Percentiles rank a stretch among this genome's conserved stretches.
These are phyloP conservation scores for Scheffersomyces spartinae DNA, from an alignment of 805 yeast species.

Conservation along the genomic window DNA sequence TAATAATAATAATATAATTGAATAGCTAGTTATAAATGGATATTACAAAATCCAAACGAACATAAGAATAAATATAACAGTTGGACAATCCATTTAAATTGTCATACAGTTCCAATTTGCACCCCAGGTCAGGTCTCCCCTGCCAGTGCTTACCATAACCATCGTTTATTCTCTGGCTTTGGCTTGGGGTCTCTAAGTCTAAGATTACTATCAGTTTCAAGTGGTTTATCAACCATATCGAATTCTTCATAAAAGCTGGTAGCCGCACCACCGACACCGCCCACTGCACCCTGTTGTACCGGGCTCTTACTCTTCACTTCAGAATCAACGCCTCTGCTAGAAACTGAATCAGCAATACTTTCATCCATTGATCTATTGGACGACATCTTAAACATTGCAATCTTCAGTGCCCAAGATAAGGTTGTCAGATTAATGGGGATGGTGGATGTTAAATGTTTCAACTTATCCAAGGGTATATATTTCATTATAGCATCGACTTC, in stretches of 20 bases:
- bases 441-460: slow-evolving; percentile 8
- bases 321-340: too few species aligned
- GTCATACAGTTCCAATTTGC: not conserved
- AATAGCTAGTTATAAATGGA: slow-evolving; percentile 4
- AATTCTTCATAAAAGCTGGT: slow-evolving; percentile 19
- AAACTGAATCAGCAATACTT: slow-evolving; percentile 2
- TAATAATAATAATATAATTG: slow-evolving; percentile 1
- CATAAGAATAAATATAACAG: slow-evolving; percentile 1
- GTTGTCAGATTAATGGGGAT: not conserved
- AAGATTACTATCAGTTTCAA: slow-evolving; percentile 1
- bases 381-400: too few species aligned
- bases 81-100: not conserved
- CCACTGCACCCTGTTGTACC: not conserved
- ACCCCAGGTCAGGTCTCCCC: not conserved
- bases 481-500: too few species aligned
- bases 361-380: slow-evolving; percentile 4
- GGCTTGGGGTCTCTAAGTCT: slow-evolving; percentile 3
- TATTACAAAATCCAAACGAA: slow-evolving; percentile 1
- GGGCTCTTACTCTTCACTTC: too few species aligned
- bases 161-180: slow-evolving; percentile 7
- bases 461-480: slow-evolving; percentile 18
- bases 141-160: slow-evolving; percentile 11
- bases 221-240: slow-evolving; percentile 31
- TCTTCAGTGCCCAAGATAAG: not conserved
- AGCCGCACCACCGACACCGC: not conserved